Conservation (phyloP, 140 eudicot species). For the Anethum foeniculum region DNA sequence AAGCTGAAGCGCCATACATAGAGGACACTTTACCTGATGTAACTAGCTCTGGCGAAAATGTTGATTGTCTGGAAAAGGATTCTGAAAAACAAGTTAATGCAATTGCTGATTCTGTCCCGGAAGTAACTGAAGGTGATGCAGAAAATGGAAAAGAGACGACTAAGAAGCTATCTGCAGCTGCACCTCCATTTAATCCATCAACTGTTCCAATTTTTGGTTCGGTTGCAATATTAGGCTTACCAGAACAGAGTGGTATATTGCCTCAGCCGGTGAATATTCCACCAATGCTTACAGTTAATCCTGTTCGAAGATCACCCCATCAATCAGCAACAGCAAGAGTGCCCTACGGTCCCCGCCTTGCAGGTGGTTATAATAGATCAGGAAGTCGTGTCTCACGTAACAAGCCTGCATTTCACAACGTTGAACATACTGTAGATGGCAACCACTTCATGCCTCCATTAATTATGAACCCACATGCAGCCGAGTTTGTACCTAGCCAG, state of each 20-base stretch:
- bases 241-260: constrained; percentile 70
- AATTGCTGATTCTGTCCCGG: constrained; percentile 11
- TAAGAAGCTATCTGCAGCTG: constrained; percentile 90
- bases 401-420: constrained; percentile 44
- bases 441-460: constrained; percentile 50
- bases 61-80: constrained; percentile 15
- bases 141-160: constrained; percentile 56
- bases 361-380: constrained; percentile 73
- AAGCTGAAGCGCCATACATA: constrained; percentile 21
- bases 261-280: constrained; percentile 77
- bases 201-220: constrained; percentile 59
- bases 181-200: constrained; percentile 84
- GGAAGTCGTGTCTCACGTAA: constrained; percentile 53
- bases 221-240: constrained; percentile 43
- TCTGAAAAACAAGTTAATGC: constrained; percentile 20
- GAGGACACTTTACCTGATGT: constrained; percentile 19
- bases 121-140: constrained; percentile 34
- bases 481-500: constrained; percentile 78
- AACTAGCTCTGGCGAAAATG: constrained; percentile 1
- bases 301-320: constrained; percentile 79
- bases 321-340: constrained; percentile 94
- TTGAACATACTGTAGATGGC: constrained; percentile 50
- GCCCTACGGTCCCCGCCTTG: constrained; percentile 87
- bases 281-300: constrained; percentile 59
- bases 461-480: constrained; percentile 92